phyloP scores from a whole-genome alignment of 169 alveolate species.

The Plasmodium chabaudi region DNA sequence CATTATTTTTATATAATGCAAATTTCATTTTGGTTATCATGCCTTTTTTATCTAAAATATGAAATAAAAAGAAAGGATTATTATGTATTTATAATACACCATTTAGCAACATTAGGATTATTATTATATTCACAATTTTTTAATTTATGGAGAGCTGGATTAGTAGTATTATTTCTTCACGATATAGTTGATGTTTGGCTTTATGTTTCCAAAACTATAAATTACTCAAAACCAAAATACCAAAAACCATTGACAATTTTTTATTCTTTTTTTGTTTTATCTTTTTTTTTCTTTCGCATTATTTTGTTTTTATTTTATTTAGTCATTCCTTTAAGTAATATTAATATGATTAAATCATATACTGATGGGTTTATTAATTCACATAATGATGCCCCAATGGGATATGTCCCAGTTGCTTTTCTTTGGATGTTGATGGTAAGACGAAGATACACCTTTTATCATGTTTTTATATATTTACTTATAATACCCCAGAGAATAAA shows the following conservation, averaged over 20 bases:
- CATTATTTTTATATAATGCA: constrained; percentile 58
- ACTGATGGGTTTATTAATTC: constrained; percentile 69
- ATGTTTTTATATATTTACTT: too few relatives aligned
- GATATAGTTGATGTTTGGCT: constrained; percentile 85
- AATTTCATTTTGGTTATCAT: constrained; percentile 62
- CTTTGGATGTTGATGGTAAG: constrained; percentile 67
- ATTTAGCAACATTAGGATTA: constrained; percentile 39
- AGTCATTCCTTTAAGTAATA: constrained; percentile 55
- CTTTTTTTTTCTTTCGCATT: constrained; percentile 66
- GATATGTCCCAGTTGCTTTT: constrained; percentile 21
- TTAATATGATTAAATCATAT: constrained; percentile 15
- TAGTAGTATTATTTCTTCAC: constrained; percentile 77
- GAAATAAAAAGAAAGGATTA: constrained; percentile 76
- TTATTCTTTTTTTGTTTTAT: constrained; percentile 62
- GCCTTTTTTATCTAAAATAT: constrained; percentile 72
- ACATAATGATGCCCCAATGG: constrained; percentile 47
- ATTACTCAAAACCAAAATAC: constrained; percentile 54
- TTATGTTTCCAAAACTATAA: constrained; percentile 76
- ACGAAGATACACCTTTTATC: not conserved
- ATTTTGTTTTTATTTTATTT: constrained; percentile 47
- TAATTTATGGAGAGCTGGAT: constrained; percentile 73
- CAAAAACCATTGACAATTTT: constrained; percentile 4
- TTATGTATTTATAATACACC: constrained; percentile 58
- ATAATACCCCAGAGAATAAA: too few relatives aligned
- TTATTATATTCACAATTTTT: constrained; percentile 39